A percentile compares a stretch with the other conserved stretches of the same genome.
These are phyloP conservation scores for Chlamydomonas sp. DNA, from an alignment of 139 green algal species.

Conservation along the genomic window DNA sequence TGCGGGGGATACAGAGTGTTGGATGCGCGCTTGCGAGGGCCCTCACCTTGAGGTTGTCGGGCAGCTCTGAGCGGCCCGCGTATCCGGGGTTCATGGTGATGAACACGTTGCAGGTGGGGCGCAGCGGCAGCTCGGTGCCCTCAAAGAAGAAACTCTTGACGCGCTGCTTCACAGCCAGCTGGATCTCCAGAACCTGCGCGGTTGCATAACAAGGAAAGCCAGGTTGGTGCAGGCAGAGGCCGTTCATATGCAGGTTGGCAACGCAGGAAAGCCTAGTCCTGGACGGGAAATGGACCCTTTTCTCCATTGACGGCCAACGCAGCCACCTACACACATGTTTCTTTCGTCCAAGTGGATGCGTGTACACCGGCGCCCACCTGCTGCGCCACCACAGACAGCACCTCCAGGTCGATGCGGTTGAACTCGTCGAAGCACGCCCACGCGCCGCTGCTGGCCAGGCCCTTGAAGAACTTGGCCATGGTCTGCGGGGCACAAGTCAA, in stretches of 20 bases:
- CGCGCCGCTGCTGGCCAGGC: constrained; percentile 70
- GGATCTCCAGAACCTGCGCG: constrained; percentile 78
- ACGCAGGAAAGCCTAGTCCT: no score
- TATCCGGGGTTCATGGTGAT: constrained; percentile 93
- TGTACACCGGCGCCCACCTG: constrained; percentile 36
- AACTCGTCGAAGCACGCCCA: constrained; percentile 91
- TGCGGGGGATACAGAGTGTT: not conserved
- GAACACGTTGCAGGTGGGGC: constrained; percentile 82
- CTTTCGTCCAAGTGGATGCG: not conserved
- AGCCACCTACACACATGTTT: not conserved
- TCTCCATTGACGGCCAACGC: not conserved
- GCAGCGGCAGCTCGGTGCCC: constrained; percentile 76
- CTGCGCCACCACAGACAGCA: constrained; percentile 73
- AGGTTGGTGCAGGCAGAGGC: not conserved
- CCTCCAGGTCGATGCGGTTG: constrained; percentile 81
- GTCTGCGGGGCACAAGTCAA: constrained; percentile 13
- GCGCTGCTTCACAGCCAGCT: constrained; percentile 77
- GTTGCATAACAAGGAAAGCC: not conserved
- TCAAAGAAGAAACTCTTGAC: constrained; percentile 81
- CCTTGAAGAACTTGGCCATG: constrained; percentile 91
- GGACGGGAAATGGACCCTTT: no score
- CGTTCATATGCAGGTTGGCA: no score
- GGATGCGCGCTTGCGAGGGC: not conserved
- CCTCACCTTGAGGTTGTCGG: constrained; percentile 80
- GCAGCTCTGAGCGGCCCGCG: constrained; percentile 75